Evolutionary conservation across 306 rosid species (phyloP).

Genomic region (Medicago lupulina): DNA sequence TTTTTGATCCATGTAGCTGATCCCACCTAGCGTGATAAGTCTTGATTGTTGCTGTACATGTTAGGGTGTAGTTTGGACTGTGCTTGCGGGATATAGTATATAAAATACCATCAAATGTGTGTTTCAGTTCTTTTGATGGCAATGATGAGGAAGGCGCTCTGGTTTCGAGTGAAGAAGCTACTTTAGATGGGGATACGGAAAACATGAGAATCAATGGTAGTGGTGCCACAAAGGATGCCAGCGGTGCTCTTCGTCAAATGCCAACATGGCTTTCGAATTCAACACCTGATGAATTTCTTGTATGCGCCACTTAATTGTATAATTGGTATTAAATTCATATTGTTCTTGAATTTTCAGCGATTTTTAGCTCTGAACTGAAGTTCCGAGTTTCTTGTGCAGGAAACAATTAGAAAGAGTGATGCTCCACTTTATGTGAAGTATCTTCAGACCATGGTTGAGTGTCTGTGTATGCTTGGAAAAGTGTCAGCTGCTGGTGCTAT

Average conservation of each 20-base stretch:
- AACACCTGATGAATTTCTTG: conserved; percentile 99
- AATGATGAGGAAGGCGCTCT: conserved; percentile 71
- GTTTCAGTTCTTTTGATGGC: conserved; percentile 84
- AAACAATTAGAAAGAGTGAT: conserved; percentile 87
- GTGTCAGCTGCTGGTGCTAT: conserved; percentile 99
- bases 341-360: conserved; percentile 37
- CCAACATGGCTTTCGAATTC: conserved; percentile 93
- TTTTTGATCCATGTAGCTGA: not conserved
- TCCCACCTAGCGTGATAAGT: not conserved
- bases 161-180: conserved; percentile 66
- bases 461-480: conserved; percentile 97
- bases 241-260: conserved; percentile 64
- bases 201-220: conserved; percentile 60
- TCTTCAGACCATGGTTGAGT: conserved; percentile 96
- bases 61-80: conserved; percentile 20
- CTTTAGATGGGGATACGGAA: conserved; percentile 60
- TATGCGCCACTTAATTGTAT: conserved; percentile 47
- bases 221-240: conserved; percentile 64
- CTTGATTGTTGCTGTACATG: not conserved
- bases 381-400: conserved; percentile 61
- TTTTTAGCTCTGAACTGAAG: conserved; percentile 42
- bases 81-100: conserved; percentile 34
- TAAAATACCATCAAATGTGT: conserved; percentile 35
- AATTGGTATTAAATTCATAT: conserved; percentile 18
- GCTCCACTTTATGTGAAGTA: conserved; percentile 91